Evolutionary conservation across 2,329 filamentous ascomycete genomes (phyloP).

Genomic region (Huntiella moniliformis): DNA sequence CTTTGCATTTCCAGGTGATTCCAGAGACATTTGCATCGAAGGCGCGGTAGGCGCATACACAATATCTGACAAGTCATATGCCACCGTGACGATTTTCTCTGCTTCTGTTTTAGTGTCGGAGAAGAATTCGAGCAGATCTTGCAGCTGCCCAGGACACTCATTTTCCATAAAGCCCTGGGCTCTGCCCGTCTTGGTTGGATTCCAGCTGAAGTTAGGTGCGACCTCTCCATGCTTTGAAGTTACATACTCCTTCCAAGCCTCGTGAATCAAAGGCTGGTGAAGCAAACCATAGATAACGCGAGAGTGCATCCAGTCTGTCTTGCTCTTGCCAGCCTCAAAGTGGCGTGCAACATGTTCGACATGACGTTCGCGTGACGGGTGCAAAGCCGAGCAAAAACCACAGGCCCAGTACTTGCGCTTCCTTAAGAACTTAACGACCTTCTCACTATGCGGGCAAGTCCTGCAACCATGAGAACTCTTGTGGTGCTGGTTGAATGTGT

Average conservation of each 20-base stretch:
- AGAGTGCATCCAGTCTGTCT: conserved; percentile 49
- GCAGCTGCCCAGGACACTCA: conserved; percentile 41
- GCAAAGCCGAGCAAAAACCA: conserved; percentile 45
- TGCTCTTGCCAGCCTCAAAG: conserved; percentile 43
- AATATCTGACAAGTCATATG: conserved; percentile 36
- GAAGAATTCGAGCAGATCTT: conserved; percentile 48
- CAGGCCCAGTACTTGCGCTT: conserved; percentile 51
- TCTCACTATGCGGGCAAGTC: conserved; percentile 45
- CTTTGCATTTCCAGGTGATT: conserved; percentile 14
- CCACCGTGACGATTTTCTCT: conserved; percentile 36
- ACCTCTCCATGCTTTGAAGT: conserved; percentile 33
- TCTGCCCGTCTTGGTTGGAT: conserved; percentile 34
- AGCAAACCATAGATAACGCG: conserved; percentile 48
- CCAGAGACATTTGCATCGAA: conserved; percentile 10
- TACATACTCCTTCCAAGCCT: conserved; percentile 41
- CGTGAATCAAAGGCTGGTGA: conserved; percentile 43
- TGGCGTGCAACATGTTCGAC: conserved; percentile 51
- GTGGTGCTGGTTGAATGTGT: conserved; percentile 50
- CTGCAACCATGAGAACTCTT: conserved; percentile 46
- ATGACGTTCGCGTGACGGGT: conserved; percentile 45
- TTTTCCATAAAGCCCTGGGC: conserved; percentile 41
- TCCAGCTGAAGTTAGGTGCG: conserved; percentile 45
- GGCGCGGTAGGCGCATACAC: conserved; percentile 18
- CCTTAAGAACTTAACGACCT: conserved; percentile 41
- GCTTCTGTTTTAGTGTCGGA: conserved; percentile 38